Base-by-base conservation (phyloP, 1,284 basidiomycete species). In the Exobasidium cylindrosporum region DNA sequence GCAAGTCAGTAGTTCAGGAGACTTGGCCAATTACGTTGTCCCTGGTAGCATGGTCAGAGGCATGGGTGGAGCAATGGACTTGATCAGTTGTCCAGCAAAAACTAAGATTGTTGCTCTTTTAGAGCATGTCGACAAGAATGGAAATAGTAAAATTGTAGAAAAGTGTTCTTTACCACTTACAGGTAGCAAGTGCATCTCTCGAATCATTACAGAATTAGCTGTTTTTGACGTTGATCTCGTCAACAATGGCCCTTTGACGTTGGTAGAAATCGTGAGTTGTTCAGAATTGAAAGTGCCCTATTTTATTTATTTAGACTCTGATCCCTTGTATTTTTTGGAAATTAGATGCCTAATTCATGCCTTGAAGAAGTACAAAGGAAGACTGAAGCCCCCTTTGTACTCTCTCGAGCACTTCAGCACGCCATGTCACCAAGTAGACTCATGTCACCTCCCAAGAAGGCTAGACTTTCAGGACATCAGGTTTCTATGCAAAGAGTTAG, bases 11-110 rank as follows among this genome's bases (percentile, higher is more conserved):
- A 49, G 47, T 21, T 13, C 7, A 6, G 61, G 61, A 14, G 56
- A 62, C 24, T 28, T 62, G n/a, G 53, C 61, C 17, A 62, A 62
- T 24, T 62, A 45, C 24, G 53, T 62, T 30, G 58, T 62, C 17
- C 61, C 61, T 3, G 55, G 56, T 1, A 49, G 54, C 47, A 28
- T 49, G 45, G 46, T 62, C 32, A 46, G 52, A 52, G 61, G 61
- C 21, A 61, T 61, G 60, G 60, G 60, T 17, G 61, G 61, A 21
- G 61, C 61, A 14, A 62, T 62, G 61, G 61, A 62, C 31, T 52
- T 61, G 10, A 54, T 62, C 3, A 40, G 30, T 40, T 35, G 26
- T 23, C 61, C 61, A 13, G 26, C 53, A 24, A 21, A 46, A 2
- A 62, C 61, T 14, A 46, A 50, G 21, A 49, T 62, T 46, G 26